Conservation (phyloP, 352 stramenopile species). For the Globisporangium spiculum region DNA sequence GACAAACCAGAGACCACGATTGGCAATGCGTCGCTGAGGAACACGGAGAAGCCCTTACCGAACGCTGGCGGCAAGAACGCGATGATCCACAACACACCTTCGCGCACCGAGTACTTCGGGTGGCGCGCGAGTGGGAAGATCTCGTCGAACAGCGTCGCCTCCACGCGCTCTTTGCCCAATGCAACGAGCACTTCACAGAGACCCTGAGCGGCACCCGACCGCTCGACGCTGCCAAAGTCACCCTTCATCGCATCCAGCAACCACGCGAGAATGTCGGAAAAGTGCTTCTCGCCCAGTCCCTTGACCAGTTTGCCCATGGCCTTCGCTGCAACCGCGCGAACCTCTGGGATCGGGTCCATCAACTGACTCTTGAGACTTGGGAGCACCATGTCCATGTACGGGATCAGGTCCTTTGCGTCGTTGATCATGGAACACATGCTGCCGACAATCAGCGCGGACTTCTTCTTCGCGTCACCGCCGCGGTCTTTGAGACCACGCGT, state of each 20-base stretch:
- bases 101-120: constrained; percentile 93
- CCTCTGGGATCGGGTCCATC: constrained; percentile 93
- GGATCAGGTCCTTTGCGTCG: constrained; percentile 96
- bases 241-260: constrained; percentile 95
- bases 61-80: constrained; percentile 97
- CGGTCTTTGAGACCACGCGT: constrained; percentile 97
- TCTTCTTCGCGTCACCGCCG: constrained; percentile 97
- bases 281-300: constrained; percentile 94
- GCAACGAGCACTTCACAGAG: constrained; percentile 95
- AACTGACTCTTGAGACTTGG: constrained; percentile 94
- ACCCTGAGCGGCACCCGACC: constrained; percentile 97
- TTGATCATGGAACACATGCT: constrained; percentile 99
- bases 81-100: constrained; percentile 99
- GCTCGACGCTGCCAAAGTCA: constrained; percentile 94
- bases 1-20: constrained; percentile 97
- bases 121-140: constrained; percentile 95
- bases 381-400: constrained; percentile 97
- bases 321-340: constrained; percentile 94
- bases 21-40: constrained; percentile 94
- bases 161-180: constrained; percentile 74
- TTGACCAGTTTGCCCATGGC: constrained; percentile 94
- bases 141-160: constrained; percentile 85
- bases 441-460: constrained; percentile 97
- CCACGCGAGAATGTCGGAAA: constrained; percentile 96
- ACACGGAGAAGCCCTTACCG: constrained; percentile 90